Evolutionary conservation across 2,329 filamentous ascomycete genomes (phyloP).

Genomic region (Sordariomycetes sp.): DNA sequence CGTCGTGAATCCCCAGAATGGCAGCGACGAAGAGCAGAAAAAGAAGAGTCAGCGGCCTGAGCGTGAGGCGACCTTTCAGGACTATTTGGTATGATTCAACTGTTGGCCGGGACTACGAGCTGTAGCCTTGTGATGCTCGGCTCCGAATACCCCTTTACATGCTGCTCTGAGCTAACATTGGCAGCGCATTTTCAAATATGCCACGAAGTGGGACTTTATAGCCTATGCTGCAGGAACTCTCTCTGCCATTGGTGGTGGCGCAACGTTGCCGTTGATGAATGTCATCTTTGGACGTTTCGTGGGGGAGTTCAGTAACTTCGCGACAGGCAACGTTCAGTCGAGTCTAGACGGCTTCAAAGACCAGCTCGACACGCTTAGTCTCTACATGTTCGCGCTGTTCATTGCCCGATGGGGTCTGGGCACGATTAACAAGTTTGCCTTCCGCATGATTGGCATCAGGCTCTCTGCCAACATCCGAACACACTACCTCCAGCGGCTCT

Average conservation of each 20-base stretch:
- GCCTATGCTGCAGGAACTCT: slow-evolving; percentile 36
- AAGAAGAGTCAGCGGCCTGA: slow-evolving; percentile 23
- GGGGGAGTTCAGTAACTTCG: slow-evolving; percentile 37
- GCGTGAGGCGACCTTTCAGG: slow-evolving; percentile 28
- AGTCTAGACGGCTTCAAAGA: slow-evolving; percentile 17
- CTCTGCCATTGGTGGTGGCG: slow-evolving; percentile 41
- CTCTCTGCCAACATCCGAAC: slow-evolving; percentile 53
- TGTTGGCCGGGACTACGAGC: too few species aligned
- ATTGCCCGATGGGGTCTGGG: slow-evolving; percentile 54
- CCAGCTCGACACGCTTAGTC: slow-evolving; percentile 36
- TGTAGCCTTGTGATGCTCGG: too few species aligned
- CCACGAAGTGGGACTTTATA: slow-evolving; percentile 39
- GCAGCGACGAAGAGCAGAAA: slow-evolving; percentile 1
- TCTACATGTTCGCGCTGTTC: slow-evolving; percentile 66
- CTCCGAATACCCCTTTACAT: too few species aligned
- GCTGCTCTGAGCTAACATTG: slow-evolving; percentile 1
- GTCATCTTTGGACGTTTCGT: slow-evolving; percentile 44
- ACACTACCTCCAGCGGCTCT: slow-evolving; percentile 54
- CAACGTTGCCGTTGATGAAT: slow-evolving; percentile 51
- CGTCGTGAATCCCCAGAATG: too few species aligned
- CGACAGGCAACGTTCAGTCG: slow-evolving; percentile 10
- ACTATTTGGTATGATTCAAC: slow-evolving; percentile 24
- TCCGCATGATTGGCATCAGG: slow-evolving; percentile 53
- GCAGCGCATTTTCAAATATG: slow-evolving; percentile 44
- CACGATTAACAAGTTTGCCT: slow-evolving; percentile 54